phyloP scores from a whole-genome alignment of 805 yeast genomes.

The Saccharomycopsis microspora region DNA sequence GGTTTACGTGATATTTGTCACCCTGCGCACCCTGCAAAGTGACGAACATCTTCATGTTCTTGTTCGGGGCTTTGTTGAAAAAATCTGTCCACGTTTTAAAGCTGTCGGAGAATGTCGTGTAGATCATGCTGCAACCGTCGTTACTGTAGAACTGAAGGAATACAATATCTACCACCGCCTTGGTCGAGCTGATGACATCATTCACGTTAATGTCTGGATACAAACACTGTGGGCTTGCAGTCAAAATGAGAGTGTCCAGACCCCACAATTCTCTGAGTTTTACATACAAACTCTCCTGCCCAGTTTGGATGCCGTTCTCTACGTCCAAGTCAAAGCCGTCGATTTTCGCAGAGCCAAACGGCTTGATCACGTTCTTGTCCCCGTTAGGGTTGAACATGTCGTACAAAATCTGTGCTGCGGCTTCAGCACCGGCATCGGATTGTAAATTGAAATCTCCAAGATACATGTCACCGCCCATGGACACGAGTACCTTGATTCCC shows the following conservation, averaged over 20 bases:
- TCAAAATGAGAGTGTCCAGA: conserved; percentile 35
- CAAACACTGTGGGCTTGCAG: conserved; percentile 62
- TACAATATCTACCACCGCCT: conserved; percentile 41
- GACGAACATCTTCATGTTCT: conserved; percentile 40
- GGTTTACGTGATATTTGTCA: conserved; percentile 44
- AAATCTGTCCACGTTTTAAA: neutral
- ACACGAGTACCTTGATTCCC: conserved; percentile 72
- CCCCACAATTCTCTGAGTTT: conserved; percentile 23
- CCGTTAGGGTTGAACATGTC: conserved; percentile 36
- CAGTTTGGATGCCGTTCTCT: conserved; percentile 29
- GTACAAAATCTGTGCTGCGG: conserved; percentile 50
- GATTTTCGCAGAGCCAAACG: conserved; percentile 10
- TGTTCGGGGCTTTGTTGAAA: conserved; percentile 13
- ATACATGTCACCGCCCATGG: conserved; percentile 32
- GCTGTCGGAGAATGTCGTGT: neutral
- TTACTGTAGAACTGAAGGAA: conserved; percentile 61
- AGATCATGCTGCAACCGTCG: conserved; percentile 20
- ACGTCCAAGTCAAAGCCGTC: conserved; percentile 16
- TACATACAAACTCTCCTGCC: conserved; percentile 36
- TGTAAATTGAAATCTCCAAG: conserved; percentile 79
- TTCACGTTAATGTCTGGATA: conserved; percentile 42
- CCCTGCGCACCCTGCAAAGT: conserved; percentile 52
- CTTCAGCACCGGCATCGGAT: conserved; percentile 64
- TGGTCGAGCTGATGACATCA: conserved; percentile 29
- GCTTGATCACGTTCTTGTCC: conserved; percentile 25